Conservation (phyloP, 2,329 filamentous ascomycete genomes). For the Scorias spongiosa region DNA sequence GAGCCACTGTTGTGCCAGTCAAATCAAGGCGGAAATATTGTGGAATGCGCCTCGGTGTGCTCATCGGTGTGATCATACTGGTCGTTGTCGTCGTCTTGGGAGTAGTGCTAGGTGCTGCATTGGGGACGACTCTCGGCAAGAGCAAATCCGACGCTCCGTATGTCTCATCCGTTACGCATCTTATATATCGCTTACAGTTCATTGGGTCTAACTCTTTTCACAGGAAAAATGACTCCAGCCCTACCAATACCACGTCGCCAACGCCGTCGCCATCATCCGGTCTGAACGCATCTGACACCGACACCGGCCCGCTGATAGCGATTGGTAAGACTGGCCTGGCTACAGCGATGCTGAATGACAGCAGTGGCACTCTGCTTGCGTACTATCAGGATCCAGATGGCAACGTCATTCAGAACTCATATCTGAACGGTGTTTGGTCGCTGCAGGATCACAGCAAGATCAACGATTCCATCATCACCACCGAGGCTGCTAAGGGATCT, state of each 20-base stretch:
- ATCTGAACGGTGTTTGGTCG: conserved; percentile 4
- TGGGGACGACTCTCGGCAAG: conserved; percentile 4
- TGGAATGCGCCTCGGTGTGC: conserved; percentile 5
- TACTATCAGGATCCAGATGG: conserved; percentile 7
- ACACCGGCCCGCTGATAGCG: conserved; percentile 1
- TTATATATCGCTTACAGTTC: too few relatives aligned
- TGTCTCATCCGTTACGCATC: neutral
- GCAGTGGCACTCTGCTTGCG: conserved; percentile 1
- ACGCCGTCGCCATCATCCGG: neutral
- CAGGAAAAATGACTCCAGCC: neutral
- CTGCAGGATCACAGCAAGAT: conserved; percentile 1
- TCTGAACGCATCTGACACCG: neutral
- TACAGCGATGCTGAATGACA: conserved; percentile 1
- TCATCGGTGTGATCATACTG: conserved; percentile 2
- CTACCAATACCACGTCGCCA: neutral
- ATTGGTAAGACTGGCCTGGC: conserved; percentile 7
- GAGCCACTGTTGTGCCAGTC: neutral
- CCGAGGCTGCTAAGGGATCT: conserved; percentile 1
- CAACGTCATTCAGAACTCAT: conserved; percentile 6
- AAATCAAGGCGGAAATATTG: conserved; percentile 1
- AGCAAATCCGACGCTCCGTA: neutral
- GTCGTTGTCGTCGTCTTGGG: conserved; percentile 3
- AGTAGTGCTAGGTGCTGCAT: conserved; percentile 5
- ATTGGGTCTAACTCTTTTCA: too few relatives aligned
- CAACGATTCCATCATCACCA: conserved; percentile 5